Percentiles rank a stretch among this genome's conserved stretches.
Conservation (phyloP, 805 yeast species). For the Metschnikowia borealis region DNA sequence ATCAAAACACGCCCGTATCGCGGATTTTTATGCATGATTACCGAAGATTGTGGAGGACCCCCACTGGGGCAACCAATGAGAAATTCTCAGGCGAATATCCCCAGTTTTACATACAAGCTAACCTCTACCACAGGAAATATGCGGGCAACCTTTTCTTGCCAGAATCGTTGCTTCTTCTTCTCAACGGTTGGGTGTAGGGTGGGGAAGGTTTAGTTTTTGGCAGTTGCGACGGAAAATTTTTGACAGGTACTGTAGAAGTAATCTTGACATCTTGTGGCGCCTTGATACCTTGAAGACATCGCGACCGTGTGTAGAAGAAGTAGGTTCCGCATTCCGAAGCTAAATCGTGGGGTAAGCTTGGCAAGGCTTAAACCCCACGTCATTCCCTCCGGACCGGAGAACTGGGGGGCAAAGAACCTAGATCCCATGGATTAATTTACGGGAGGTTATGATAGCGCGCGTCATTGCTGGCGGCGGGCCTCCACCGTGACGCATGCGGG, state of each 20-base stretch:
- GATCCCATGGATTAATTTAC: constrained; percentile 2
- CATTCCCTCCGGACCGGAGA: not conserved
- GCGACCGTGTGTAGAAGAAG: not conserved
- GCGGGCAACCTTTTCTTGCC: not conserved
- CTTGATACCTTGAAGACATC: not conserved
- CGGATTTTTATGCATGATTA: constrained; percentile 1
- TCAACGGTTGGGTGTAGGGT: no score
- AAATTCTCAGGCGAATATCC: not conserved
- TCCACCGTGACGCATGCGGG: not conserved
- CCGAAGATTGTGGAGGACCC: constrained; percentile 1
- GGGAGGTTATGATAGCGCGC: not conserved
- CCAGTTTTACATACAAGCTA: not conserved
- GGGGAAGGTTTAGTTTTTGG: not conserved
- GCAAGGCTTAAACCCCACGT: not conserved
- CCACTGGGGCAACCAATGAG: constrained; percentile 3
- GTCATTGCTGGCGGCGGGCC: not conserved
- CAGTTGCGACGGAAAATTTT: not conserved
- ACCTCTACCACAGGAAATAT: not conserved
- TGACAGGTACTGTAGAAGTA: not conserved
- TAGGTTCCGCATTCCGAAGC: not conserved
- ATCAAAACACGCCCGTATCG: constrained; percentile 1
- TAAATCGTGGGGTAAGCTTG: not conserved
- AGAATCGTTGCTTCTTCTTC: not conserved
- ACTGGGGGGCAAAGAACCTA: not conserved
- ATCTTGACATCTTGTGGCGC: not conserved